Evolutionary conservation across 192 early-diverging fungal species (phyloP).

Genomic region (Podila clonocystis): DNA sequence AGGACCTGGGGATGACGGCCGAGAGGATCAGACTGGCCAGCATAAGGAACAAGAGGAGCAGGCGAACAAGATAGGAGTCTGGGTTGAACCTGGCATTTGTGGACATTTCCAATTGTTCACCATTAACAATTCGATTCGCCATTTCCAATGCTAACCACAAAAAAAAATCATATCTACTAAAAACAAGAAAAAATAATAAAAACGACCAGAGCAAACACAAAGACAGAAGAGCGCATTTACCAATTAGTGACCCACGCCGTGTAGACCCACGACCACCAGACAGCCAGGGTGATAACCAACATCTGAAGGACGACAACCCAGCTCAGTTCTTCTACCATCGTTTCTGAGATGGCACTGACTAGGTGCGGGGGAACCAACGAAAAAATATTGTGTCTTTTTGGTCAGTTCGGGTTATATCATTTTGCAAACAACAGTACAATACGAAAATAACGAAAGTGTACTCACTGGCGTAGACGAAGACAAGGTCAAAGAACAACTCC

Average conservation of each 20-base stretch:
- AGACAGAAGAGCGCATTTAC: background rate
- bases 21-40: conserved; percentile 33
- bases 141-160: background rate
- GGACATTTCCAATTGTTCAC: no score
- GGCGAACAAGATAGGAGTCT: conserved; percentile 40
- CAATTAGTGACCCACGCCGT: conserved; percentile 33
- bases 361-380: no score
- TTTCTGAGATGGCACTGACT: conserved; percentile 38
- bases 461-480: conserved; percentile 47
- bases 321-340: conserved; percentile 27
- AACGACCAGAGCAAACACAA: conserved; percentile 1
- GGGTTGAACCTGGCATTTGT: conserved; percentile 31
- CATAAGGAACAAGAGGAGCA: conserved; percentile 23
- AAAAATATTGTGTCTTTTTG: background rate
- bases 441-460: background rate
- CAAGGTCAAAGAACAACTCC: conserved; percentile 43
- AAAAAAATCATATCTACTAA: background rate
- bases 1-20: conserved; percentile 18
- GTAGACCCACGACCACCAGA: conserved; percentile 42
- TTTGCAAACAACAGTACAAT: background rate
- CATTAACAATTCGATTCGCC: no score
- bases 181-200: background rate
- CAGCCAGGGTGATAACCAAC: conserved; percentile 32
- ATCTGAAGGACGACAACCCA: conserved; percentile 25
- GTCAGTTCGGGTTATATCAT: background rate